Evolutionary conservation across 768 basidiomycete genomes (phyloP).

Genomic region (Suillus placidus): DNA sequence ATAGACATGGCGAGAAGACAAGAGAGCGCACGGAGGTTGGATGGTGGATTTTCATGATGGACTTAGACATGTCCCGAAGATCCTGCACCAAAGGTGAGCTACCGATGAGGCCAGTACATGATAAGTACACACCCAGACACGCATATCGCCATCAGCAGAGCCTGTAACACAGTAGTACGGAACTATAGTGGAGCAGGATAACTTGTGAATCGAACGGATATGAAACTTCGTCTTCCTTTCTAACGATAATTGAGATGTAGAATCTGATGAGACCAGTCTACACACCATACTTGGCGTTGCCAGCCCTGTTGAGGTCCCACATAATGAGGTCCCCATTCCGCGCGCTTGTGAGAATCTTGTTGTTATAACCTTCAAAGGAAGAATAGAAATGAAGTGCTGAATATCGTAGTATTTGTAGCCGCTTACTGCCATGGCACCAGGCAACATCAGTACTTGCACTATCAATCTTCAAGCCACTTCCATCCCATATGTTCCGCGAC

Average conservation of each 20-base stretch:
- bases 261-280: conserved; percentile 9
- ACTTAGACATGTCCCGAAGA: conserved; percentile 69
- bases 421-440: conserved; percentile 72
- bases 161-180: conserved; percentile 78
- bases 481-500: conserved; percentile 78
- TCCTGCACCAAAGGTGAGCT: conserved; percentile 47
- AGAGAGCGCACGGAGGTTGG: conserved; percentile 69
- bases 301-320: conserved; percentile 77
- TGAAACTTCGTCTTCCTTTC: conserved; percentile 72
- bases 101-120: neutral
- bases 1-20: conserved; percentile 67
- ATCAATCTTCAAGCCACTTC: conserved; percentile 77
- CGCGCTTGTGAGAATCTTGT: conserved; percentile 80
- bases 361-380: conserved; percentile 57
- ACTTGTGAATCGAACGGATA: conserved; percentile 68
- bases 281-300: conserved; percentile 71
- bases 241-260: conserved; percentile 32
- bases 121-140: conserved; percentile 65
- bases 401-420: neutral
- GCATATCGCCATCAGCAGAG: conserved; percentile 78
- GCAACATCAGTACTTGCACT: conserved; percentile 78
- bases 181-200: conserved; percentile 68
- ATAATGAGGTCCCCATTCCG: conserved; percentile 81
- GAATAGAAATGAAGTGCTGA: conserved; percentile 13
- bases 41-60: conserved; percentile 71